Evolutionary conservation across 2,329 filamentous ascomycete species (phyloP).

Genomic region (Aspergillus ibericus): DNA sequence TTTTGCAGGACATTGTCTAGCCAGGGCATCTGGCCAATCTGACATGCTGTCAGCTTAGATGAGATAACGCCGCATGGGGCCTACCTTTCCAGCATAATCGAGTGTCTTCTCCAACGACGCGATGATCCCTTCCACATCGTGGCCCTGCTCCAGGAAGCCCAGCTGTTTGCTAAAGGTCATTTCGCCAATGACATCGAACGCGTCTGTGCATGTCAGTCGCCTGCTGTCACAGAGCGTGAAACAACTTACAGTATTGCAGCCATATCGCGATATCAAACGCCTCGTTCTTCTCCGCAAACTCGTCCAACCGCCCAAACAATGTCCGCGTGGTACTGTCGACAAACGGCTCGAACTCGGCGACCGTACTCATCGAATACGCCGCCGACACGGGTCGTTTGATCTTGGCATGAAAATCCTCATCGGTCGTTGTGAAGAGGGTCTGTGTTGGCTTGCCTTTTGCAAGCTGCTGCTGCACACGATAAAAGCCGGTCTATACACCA

Average conservation of each 20-base stretch:
- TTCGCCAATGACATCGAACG: slow-evolving; percentile 40
- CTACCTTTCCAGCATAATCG: slow-evolving; percentile 26
- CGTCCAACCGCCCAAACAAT: neutral
- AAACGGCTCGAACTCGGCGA: slow-evolving; percentile 42
- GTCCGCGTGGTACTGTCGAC: slow-evolving; percentile 30
- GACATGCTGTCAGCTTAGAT: neutral
- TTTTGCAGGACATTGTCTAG: slow-evolving; percentile 37
- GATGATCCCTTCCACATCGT: slow-evolving; percentile 36
- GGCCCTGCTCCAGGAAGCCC: slow-evolving; percentile 21
- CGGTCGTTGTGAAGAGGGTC: neutral
- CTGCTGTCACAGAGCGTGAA: slow-evolving; percentile 9
- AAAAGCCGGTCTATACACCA: neutral
- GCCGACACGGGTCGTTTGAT: slow-evolving; percentile 42
- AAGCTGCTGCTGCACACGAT: neutral
- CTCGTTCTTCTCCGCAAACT: neutral
- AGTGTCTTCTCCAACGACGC: slow-evolving; percentile 28
- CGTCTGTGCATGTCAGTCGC: slow-evolving; percentile 14
- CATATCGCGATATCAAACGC: slow-evolving; percentile 33
- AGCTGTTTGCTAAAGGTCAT: slow-evolving; percentile 39
- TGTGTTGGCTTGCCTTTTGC: neutral
- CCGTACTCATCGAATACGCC: slow-evolving; percentile 44
- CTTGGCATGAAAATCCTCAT: slow-evolving; percentile 31
- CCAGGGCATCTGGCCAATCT: slow-evolving; percentile 34
- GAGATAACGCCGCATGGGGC: neutral
- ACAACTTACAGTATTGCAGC: slow-evolving; percentile 25